Base-by-base conservation (phyloP, 108 stramenopile genomes). In the Conticribra weissflogii region DNA sequence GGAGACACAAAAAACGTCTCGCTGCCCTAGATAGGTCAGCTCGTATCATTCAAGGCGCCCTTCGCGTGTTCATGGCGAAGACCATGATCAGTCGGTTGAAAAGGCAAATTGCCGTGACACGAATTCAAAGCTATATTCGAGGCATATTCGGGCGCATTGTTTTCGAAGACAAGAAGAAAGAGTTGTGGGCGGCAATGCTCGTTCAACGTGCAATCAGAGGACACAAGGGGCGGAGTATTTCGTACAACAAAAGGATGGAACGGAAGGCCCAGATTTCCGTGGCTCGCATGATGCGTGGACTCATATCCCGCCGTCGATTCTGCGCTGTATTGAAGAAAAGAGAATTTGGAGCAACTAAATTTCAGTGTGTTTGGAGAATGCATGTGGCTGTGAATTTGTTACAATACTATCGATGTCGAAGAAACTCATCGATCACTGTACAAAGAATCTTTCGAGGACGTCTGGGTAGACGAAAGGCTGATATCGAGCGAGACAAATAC, bases 141-240 rank as follows among this genome's bases (percentile, higher is more conserved):
- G 93, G 91, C 15, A 89, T 78, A 55, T 54, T 84, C 30, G 95
- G 91, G 14, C 78, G 94, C 8, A 59, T 54, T 21, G 59, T 70
- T 23, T 91, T 87, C 56, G 55, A 68, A 24, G 45, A 64, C 59
- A 84, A 76, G 33, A 66, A 86, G 73, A 83, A 81, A 30, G 83
- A 79, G 50, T 70, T 89, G 33, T 94, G 92, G 95, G 95, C 93
- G 24, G 91, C 91, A 45, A 75, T 72, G 41, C 78, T 92, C 30
- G 75, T 96, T 59, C 92, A 96, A 69, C 68, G 87, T 25, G 76
- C 75, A 53, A 85, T 85, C 66, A 85, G 95, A 29, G 95, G 94
- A 21, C 82, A 86, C 30, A 47, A 29, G 21, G 84, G 76, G 22
- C 41, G 84, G 16, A 74, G 76, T 49, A 51, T 61, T 44, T 78